Evolutionary conservation across 768 basidiomycete genomes (phyloP), one percentile per base, ranked within the genome.

Genomic region (Heimioporus sp.): DNA sequence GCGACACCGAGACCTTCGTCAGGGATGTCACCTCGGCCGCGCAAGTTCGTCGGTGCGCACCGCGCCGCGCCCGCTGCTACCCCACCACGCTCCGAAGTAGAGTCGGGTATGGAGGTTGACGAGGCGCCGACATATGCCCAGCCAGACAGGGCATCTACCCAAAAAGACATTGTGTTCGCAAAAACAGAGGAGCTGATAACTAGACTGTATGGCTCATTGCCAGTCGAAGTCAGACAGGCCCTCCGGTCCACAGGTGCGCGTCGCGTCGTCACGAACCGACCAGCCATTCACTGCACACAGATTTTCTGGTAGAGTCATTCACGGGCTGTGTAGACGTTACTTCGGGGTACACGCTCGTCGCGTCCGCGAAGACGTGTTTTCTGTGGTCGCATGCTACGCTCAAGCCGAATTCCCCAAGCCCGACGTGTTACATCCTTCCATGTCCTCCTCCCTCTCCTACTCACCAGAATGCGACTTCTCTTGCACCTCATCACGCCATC

Each of bases 351-450:
- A 81, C 88, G 11, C 77, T 91, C 36, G 80, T 90, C 20, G 80
- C 82, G 16, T 90, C 89, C 21, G 70, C 74, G 8, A 80, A 81
- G 61, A 88, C 86, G 10, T 90, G 87, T 65, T 91, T 88, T 68
- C 85, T 90, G 43, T 92, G 89, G 89, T 86, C 88, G 54, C 86
- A 91, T 71, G 79, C 83, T 75, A 80, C 83, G 2, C 74, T 87
- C 51, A 83, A 80, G 65, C 83, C 86, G 24, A 82, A 80, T 34
- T 67, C 65, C 10, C 60, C 65, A 24, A 67, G 65, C 15, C 87
- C 87, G 10, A 91, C 88, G 11, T 90, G 90, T 65, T 91, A 91
- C 58, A 90, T 92, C 41, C 89, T 92, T 59, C 74, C 83, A 11
- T 89, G 85, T 62, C 90, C 90, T 5, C 69, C 70, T 53, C 73